These are phyloP conservation scores for Colletotrichum incanum DNA, from an alignment of 2,329 filamentous ascomycete species.

Conservation along the genomic window DNA sequence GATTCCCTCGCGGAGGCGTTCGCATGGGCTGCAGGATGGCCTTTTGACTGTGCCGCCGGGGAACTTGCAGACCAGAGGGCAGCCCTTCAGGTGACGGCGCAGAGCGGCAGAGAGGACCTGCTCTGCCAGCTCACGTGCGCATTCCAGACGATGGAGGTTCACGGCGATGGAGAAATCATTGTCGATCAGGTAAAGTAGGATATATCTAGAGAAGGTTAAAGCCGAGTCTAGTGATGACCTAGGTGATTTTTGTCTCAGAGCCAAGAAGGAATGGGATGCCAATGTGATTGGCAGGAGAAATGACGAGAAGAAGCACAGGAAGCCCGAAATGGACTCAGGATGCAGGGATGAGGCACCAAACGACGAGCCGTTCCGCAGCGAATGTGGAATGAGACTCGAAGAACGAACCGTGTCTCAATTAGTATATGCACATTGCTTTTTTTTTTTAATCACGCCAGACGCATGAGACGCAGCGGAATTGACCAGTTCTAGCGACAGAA, in stretches of 20 bases:
- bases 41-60: conserved; percentile 49
- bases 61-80: conserved; percentile 45
- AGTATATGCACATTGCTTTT: neutral
- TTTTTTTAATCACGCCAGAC: neutral
- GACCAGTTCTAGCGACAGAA: neutral
- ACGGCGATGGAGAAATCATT: neutral
- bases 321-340: neutral
- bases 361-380: neutral
- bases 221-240: neutral
- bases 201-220: neutral
- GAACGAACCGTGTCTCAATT: neutral
- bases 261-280: neutral
- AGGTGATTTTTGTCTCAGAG: neutral
- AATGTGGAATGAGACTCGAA: neutral
- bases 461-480: neutral
- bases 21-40: conserved; percentile 46
- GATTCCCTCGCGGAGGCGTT: conserved; percentile 42
- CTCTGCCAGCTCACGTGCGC: conserved; percentile 1
- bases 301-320: too few species aligned
- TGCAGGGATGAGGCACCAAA: conserved; percentile 16
- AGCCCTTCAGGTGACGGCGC: conserved; percentile 49
- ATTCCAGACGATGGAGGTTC: neutral
- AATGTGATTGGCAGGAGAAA: neutral
- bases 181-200: neutral
- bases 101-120: conserved; percentile 8